Conservation (phyloP, 176 grass and related monocot species). For the Pontederia paniculata region DNA sequence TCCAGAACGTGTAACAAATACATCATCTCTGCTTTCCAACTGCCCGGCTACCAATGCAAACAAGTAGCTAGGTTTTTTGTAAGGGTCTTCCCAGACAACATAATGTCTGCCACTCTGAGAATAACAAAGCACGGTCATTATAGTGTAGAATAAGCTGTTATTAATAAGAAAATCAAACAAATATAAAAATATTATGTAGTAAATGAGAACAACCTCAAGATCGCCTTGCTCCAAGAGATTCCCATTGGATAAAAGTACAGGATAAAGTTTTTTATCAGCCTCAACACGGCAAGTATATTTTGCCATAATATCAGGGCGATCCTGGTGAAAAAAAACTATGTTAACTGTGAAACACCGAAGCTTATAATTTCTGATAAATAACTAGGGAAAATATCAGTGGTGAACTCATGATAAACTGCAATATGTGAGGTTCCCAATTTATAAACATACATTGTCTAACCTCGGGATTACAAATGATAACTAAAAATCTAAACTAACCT, state of each 20-base stretch:
- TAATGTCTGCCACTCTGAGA: slow-evolving; percentile 67
- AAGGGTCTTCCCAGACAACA: slow-evolving; percentile 84
- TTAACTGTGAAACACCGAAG: too few relatives aligned
- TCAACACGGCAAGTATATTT: slow-evolving; percentile 90
- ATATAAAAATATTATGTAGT: slow-evolving; percentile 9
- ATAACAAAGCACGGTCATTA: not conserved
- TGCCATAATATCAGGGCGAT: slow-evolving; percentile 95
- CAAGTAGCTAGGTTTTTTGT: slow-evolving; percentile 92
- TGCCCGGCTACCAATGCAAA: slow-evolving; percentile 97
- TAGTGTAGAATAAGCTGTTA: too few relatives aligned
- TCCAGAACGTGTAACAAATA: slow-evolving; percentile 78
- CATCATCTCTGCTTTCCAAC: slow-evolving; percentile 76
- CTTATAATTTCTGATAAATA: too few relatives aligned
- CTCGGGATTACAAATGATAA: not conserved
- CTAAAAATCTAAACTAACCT: slow-evolving; percentile 38
- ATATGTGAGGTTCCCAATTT: not conserved
- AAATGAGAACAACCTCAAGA: slow-evolving; percentile 49
- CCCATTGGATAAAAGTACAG: slow-evolving; percentile 91
- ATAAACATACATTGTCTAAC: not conserved
- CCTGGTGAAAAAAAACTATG: slow-evolving; percentile 26
- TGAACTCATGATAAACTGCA: not conserved
- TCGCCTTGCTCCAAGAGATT: slow-evolving; percentile 83
- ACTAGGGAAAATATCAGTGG: not conserved
- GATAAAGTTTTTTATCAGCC: slow-evolving; percentile 83
- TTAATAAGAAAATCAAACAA: not conserved